Evolutionary conservation across 169 alveolate genomes (phyloP).

Genomic region (Plasmodium gallinaceum): DNA sequence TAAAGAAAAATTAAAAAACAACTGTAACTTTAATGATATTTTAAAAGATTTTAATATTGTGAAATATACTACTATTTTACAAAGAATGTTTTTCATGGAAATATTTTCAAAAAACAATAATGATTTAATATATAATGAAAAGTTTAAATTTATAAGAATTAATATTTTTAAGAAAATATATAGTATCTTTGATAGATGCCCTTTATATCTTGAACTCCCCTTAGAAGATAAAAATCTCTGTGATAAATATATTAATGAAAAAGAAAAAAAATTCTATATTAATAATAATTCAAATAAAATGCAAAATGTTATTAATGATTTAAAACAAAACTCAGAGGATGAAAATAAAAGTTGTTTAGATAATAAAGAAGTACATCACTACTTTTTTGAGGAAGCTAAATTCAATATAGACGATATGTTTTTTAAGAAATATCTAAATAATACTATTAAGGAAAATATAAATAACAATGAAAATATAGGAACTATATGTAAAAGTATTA

Average conservation of each 20-base stretch:
- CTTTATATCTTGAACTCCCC: background rate
- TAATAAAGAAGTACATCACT: background rate
- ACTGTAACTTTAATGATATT: background rate
- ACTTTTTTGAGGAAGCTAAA: background rate
- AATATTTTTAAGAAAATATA: conserved; percentile 9
- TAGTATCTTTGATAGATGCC: background rate
- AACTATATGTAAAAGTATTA: background rate
- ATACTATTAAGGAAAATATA: background rate
- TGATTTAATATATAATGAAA: background rate
- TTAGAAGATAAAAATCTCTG: background rate
- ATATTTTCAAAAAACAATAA: background rate
- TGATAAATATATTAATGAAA: background rate
- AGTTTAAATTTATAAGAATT: background rate
- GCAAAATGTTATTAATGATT: too few relatives aligned
- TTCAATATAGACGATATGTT: conserved; percentile 15
- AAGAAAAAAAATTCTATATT: background rate
- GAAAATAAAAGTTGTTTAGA: background rate
- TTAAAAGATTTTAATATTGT: conserved; percentile 19
- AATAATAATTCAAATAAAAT: background rate
- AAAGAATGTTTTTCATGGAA: conserved; percentile 16
- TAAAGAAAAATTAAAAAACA: conserved; percentile 3
- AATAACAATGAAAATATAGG: background rate
- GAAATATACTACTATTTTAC: conserved; percentile 19
- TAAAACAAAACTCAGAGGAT: too few relatives aligned
- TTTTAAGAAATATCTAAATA: conserved; percentile 1